Evolutionary conservation across 1,139 yeast species (phyloP), one percentile per base, ranked within the genome.

Genomic region (Saccharomyces hybrid): DNA sequence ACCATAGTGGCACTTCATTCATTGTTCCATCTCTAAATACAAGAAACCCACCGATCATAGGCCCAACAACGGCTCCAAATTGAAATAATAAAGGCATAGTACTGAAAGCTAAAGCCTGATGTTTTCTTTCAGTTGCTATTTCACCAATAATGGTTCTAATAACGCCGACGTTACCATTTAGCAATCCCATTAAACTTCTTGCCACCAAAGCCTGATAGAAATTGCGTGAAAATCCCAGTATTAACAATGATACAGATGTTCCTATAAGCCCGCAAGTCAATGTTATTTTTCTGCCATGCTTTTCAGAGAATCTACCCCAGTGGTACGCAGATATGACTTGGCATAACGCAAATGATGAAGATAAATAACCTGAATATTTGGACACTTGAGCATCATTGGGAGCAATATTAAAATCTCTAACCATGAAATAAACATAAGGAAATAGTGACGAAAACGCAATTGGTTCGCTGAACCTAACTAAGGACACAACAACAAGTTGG

Each of bases 391-490:
- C 76, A 55, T 81, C 79, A 23, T 76, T 76, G 34, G 76, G 73
- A 2, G 81, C 77, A 29, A 81, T 72, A 5, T 79, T 76, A 60
- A 82, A 81, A 57, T 80, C 82, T 61, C 80, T 69, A 34, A 83
- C 81, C 84, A 83, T 80, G 66, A 81, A 83, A 65, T 79, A 83
- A 27, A 83, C 76, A 63, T 83, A 83, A 2, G 88, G 87, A 65
- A 83, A 82, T 34, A 81, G 64, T 2, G 85, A 81, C 2, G 86
- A 80, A 70, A 82, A 82, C 1, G 86, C 79, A 34, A 83, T 74
- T 1, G 88, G 86, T 63, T 83, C 88, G 8, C 82, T 75, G 51
- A 82, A 73, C 52, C 86, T 70, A 56, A 81, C 76, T 16, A 76
- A 57, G 44, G 79, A 73, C 2, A 74, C 61, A 16, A 79, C 77